Base-by-base conservation (phyloP, 2,329 filamentous ascomycete species). In the Lachnellula hyalina region DNA sequence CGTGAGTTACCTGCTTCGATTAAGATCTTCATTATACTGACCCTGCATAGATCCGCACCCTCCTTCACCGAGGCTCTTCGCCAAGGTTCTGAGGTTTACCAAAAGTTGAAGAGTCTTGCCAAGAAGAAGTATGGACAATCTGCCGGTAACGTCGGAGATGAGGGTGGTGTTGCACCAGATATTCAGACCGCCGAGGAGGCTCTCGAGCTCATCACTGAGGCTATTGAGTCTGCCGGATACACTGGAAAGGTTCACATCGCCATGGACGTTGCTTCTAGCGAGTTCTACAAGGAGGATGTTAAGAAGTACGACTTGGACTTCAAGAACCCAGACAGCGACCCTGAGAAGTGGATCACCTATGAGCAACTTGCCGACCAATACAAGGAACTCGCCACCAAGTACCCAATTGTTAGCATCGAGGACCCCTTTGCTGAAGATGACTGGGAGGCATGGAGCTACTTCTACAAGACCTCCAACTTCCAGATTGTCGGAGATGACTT, bases 251-350 rank as follows among this genome's bases (percentile, higher is more conserved):
- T 99, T 75, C 90, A 96, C 76, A 99, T 99, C 70, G 94, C 94
- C 73, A 96, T 99, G 91, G 94, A 99, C 71, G 93, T 97, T 73
- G 94, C 94, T 64, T 96, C 94, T 64, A 96, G 89, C 81, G 94
- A 99, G 77, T 99, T 99, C 84, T 99, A 99, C 88, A 97, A 97
- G 82, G 76, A 80, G 70, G 90, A 94, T 51, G 93, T 79, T 74
- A 96, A 97, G 89, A 97, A 97, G 84, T 99, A 99, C 84, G 94
- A 99, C 73, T 84, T 99, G 64, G 94, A 97, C 87, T 99, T 97
- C 90, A 97, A 99, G 90, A 99, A 99, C 86, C 93, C 94, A 70
- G 87, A 97, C 63, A 94, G 88, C 74, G 94, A 99, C 81, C 83
- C 86, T 72, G 83, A 77, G 81, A 97, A 99, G 85, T 97, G 94